Evolutionary conservation across 2,329 filamentous ascomycete genomes (phyloP), one percentile per base, ranked within the genome.

Genomic region (Fusarium guadeloupense): DNA sequence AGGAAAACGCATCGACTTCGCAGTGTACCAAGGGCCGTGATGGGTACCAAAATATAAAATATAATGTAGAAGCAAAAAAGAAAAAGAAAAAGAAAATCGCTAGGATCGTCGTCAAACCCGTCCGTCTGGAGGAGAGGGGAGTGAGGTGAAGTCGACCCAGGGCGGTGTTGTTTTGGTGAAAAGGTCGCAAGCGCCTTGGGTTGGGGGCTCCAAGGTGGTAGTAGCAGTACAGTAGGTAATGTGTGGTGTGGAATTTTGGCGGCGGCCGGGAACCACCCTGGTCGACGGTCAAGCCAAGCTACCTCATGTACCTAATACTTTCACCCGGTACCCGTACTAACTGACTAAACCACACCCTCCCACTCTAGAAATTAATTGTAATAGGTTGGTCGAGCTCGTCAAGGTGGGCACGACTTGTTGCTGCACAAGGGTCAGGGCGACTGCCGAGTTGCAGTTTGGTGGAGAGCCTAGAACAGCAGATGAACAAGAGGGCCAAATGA

Each of bases 131-230:
- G 35, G 62, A 55, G 44, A 43, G 44, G 52, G 38, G 54, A 61
- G 50, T 52, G 50, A 56, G 62, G 63, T 53, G 50, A 56, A 64
- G 63, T 53, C 49, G 54, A 62, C 60, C 65, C 47, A 55, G 61
- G 42, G 66, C 67, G 64, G 62, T 69, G 67, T 69, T 69, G 67
- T 69, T 69, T 59, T 66, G 64, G 67, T 66, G 68, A 69, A 69
- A 69, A 61, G 55, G 67, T 69, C 65, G 67, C 67, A 69, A 69
- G 67, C 65, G 65, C 67, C 55, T 54, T 46, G 56, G 34, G 61
- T 54, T 64, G 61, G 67, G 65, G 64, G 67, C 64, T 67, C 58
- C 62, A 66, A 63, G 64, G 63, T 66, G 62, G 57, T 68, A 53
- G 49, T 57, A 45, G 49, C 13, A 26, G 25, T 39, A n/a, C n/a